Conservation (phyloP, 352 stramenopile genomes). For the Globisporangium abappressorium region DNA sequence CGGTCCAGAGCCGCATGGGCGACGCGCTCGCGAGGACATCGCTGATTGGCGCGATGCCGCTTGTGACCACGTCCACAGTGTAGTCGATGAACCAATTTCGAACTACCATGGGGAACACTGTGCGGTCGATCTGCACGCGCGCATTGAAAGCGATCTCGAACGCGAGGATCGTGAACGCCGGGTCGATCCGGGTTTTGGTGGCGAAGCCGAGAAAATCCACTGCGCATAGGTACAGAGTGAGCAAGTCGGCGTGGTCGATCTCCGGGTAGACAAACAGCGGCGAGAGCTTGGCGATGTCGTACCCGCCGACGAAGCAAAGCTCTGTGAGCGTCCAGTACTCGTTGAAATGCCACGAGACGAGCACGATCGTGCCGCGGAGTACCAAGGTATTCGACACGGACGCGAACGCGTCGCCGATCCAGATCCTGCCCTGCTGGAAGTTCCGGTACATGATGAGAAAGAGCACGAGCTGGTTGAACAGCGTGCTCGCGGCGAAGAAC, state of each 20-base stretch:
- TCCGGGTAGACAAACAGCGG: conserved; percentile 29
- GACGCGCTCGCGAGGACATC: not conserved
- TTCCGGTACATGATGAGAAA: conserved; percentile 32
- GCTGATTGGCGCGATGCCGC: not conserved
- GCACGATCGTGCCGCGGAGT: conserved; percentile 28
- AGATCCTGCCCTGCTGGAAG: conserved; percentile 26
- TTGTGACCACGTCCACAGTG: not conserved
- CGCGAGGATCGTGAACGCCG: conserved; percentile 22
- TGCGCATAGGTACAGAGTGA: conserved; percentile 32
- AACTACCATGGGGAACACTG: not conserved
- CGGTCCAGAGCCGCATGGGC: conserved; percentile 6
- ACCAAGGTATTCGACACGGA: conserved; percentile 32
- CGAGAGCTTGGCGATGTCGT: conserved; percentile 20
- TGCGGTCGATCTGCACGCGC: conserved; percentile 6
- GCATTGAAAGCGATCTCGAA: conserved; percentile 28
- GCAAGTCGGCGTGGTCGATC: conserved; percentile 29
- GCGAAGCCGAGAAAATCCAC: conserved; percentile 25
- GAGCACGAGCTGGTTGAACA: conserved; percentile 29
- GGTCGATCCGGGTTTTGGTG: conserved; percentile 26
- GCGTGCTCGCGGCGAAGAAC: conserved; percentile 25
- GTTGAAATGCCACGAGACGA: conserved; percentile 34
- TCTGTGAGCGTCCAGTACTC: conserved; percentile 35
- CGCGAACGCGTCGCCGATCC: conserved; percentile 40
- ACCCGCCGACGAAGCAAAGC: conserved; percentile 21
- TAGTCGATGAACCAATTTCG: not conserved